Evolutionary conservation across 2,329 filamentous ascomycete species (phyloP), one percentile per base, ranked within the genome.

Genomic region (Alternaria angustiovoidea): DNA sequence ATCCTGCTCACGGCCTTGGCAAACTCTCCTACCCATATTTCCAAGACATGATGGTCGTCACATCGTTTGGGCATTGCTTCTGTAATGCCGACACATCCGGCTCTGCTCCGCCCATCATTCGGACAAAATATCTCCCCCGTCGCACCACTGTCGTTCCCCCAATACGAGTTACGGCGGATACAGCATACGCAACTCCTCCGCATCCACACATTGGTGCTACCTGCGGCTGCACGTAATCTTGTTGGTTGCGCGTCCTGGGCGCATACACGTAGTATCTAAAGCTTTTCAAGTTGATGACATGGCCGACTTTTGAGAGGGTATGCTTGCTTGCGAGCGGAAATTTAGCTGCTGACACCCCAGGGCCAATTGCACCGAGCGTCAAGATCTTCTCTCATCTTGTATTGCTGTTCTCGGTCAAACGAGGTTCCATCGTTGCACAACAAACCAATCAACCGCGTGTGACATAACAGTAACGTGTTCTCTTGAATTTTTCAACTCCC

Each of bases 401-500:
- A 20, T 24, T 24, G 22, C 46, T 49, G 14, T n/a, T 24, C 18
- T 24, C 30, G 24, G 30, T 14, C 38, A 47, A 51, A 7, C 4
- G 30, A 28, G 44, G 24, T 38, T 14, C 32, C 32, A 36, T 36
- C 12, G 5, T 16, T 14, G 32, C 32, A 36, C 32, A 5, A 16
- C 32, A 11, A 42, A 49, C 32, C 32, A 42, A 49, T 5, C 32
- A 49, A 24, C 34, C 46, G 20, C 22, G 14, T 49, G 30, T 24
- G 32, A 54, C 42, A 18, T 44, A 38, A 22, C 39, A 48, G 12
- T 51, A 55, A 54, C 39, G 51, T 62, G 34, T 26, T 57, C 46
- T 60, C 59, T 60, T 60, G 26, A 44, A 57, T 65, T 59, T 63
- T 61, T 59, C 61, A 48, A 62, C 60, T 60, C 60, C 60, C 20